A percentile compares a stretch with the other conserved stretches of the same genome.
Conservation (phyloP, 2,329 filamentous ascomycete species). For the Fusarium anthophilum region DNA sequence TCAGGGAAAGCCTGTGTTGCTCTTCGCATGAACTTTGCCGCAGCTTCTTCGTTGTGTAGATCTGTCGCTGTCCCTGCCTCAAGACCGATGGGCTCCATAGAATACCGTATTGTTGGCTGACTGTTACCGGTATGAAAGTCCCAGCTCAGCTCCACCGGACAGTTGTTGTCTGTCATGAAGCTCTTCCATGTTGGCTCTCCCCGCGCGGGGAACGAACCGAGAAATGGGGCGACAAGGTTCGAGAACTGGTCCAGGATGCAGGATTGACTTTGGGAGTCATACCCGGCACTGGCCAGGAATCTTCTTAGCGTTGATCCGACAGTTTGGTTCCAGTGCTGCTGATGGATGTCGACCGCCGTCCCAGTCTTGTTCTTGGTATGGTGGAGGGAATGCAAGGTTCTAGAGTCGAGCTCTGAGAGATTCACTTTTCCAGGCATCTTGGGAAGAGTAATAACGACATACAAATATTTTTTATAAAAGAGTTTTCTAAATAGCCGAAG, state of each 20-base stretch:
- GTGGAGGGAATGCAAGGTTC: not conserved
- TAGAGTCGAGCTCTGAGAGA: too few relatives aligned
- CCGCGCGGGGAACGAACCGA: not conserved
- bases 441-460: accelerated
- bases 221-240: not conserved
- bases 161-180: constrained; percentile 53
- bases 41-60: constrained; percentile 33
- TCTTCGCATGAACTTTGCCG: not conserved
- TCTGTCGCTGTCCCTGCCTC: constrained; percentile 43
- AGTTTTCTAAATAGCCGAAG: accelerated
- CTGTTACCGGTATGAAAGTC: constrained; percentile 38
- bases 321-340: constrained; percentile 1
- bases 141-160: constrained; percentile 52
- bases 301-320: not conserved
- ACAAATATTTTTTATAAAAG: not conserved
- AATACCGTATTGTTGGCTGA: constrained; percentile 44
- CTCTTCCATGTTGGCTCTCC: constrained; percentile 42
- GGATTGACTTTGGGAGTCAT: not conserved
- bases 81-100: constrained; percentile 46
- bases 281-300: not conserved
- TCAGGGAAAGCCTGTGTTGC: not conserved
- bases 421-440: not conserved
- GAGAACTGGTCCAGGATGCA: not conserved
- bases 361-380: not conserved
- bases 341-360: not conserved